Base-by-base conservation (phyloP, 2,329 filamentous ascomycete genomes). In the Xenoacremonium recifei region DNA sequence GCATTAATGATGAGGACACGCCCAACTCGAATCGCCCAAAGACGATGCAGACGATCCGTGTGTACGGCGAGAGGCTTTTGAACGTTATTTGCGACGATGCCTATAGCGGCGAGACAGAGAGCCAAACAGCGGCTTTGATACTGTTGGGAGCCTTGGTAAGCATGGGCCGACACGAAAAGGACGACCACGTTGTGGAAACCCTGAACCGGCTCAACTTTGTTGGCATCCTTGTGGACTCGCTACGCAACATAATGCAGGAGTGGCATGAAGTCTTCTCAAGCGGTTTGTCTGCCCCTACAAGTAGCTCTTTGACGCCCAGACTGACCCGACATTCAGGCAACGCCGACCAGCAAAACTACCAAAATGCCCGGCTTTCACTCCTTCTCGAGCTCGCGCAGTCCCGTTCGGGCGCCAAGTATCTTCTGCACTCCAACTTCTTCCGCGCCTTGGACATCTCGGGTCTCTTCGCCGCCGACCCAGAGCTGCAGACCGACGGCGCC, bases 81-180 rank as follows among this genome's bases (percentile, higher is more conserved):
- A 89, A 92, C 54, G 82, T 89, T 19, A 76, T 96, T 32, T 96
- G 91, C 60, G 93, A 99, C 58, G 93, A 99, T 68, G 91, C 90
- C 16, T 92, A 91, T 62, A 84, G 86, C 45, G 89, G 90, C 29
- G 86, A 92, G 58, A 79, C 87, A 27, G 79, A 77, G 11, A 95
- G 89, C 63, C 87, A 95, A 59, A 83, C 95, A 4, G 85, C 92
- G 1, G 90, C 93, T 10, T 73, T 97, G 32, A 78, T 96, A 27
- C 75, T 97, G n/a, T 74, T 99, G 23, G 84, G 87, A 40, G 80
- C 86, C 1, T 68, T 97, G 12, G 82, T 95, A 21, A 79, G 82
- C 32, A 71, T 96, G 39, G 86, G 85, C 34, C 82, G 80, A 40
- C 75, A 81, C 25, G 85, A 92, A 57, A 76, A 82, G 37, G 88